phyloP scores from a whole-genome alignment of 2,329 filamentous ascomycete species.

The Magnaporthiopsis incrustans region DNA sequence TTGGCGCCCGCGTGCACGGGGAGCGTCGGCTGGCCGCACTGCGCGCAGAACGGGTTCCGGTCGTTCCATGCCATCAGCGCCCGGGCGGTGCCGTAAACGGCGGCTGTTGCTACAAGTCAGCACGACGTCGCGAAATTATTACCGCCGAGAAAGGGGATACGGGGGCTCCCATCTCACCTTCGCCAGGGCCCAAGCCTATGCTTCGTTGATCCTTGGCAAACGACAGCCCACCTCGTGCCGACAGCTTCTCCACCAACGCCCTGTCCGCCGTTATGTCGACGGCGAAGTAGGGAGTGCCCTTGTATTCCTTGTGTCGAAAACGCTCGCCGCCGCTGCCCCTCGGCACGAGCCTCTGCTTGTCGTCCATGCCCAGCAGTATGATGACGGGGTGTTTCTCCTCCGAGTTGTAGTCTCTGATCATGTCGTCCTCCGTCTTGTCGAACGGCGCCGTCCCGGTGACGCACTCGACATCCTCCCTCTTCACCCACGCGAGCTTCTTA shows the following conservation, averaged over 20 bases:
- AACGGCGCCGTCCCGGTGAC: conserved; percentile 69
- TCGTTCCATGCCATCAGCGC: conserved; percentile 90
- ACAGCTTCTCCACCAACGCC: conserved; percentile 43
- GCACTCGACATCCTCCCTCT: conserved; percentile 58
- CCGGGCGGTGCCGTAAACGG: conserved; percentile 83
- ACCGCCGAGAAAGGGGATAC: too few relatives aligned
- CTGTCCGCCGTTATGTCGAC: conserved; percentile 72
- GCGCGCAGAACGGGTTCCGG: conserved; percentile 84
- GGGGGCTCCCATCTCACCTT: conserved; percentile 28
- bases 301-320: conserved; percentile 61
- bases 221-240: conserved; percentile 40
- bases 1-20: conserved; percentile 75
- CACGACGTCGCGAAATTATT: background rate
- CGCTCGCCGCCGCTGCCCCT: conserved; percentile 16
- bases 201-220: conserved; percentile 54
- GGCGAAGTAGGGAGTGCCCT: conserved; percentile 78
- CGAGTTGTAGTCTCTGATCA: conserved; percentile 68
- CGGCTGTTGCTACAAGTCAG: conserved; percentile 46
- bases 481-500: conserved; percentile 58
- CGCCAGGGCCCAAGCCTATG: conserved; percentile 35
- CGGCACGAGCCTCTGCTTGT: conserved; percentile 33
- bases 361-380: conserved; percentile 79
- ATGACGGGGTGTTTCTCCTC: conserved; percentile 58
- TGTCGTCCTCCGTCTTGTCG: conserved; percentile 60
- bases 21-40: conserved; percentile 77